phyloP scores from a whole-genome alignment of 2,329 filamentous ascomycete species.

The Claviceps purpurea region DNA sequence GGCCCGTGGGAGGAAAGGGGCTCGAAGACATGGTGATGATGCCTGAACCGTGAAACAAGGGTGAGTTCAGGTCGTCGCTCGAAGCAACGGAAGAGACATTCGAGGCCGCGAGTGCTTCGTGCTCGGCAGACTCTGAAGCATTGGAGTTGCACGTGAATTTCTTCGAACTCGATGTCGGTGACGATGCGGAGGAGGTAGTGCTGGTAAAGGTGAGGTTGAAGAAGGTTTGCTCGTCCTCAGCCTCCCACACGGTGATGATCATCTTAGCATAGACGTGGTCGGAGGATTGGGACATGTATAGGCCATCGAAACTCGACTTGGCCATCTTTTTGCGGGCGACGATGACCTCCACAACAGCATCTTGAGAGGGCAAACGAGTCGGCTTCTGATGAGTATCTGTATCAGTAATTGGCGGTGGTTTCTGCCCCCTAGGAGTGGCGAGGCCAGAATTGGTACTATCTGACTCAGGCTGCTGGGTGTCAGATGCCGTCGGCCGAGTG shows the following conservation, averaged over 20 bases:
- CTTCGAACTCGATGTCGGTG: constrained; percentile 16
- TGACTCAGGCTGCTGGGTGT: constrained; percentile 10
- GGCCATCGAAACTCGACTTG: constrained; percentile 23
- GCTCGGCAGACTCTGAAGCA: constrained; percentile 32
- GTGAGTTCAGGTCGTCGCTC: constrained; percentile 33
- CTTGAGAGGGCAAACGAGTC: constrained; percentile 28
- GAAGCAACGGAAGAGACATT: constrained; percentile 34
- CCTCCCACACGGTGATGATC: constrained; percentile 63
- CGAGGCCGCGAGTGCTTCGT: constrained; percentile 28
- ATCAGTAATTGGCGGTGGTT: constrained; percentile 9
- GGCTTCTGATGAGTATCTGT: constrained; percentile 19
- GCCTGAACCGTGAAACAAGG: constrained; percentile 37
- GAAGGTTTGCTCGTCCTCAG: constrained; percentile 53
- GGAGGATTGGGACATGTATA: constrained; percentile 21
- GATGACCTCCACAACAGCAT: constrained; percentile 55
- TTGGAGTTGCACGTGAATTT: constrained; percentile 26
- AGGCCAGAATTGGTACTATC: constrained; percentile 18
- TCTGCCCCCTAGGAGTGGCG: constrained; percentile 22
- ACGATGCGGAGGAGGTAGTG: constrained; percentile 28
- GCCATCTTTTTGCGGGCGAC: constrained; percentile 38
- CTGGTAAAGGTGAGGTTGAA: constrained; percentile 66
- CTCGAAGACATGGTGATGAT: constrained; percentile 38
- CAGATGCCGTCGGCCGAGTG: constrained; percentile 13
- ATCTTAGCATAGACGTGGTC: constrained; percentile 51
- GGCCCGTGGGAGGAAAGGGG: constrained; percentile 54